phyloP scores from a whole-genome alignment of 768 basidiomycete species.

The Pisolithus marmoratus region DNA sequence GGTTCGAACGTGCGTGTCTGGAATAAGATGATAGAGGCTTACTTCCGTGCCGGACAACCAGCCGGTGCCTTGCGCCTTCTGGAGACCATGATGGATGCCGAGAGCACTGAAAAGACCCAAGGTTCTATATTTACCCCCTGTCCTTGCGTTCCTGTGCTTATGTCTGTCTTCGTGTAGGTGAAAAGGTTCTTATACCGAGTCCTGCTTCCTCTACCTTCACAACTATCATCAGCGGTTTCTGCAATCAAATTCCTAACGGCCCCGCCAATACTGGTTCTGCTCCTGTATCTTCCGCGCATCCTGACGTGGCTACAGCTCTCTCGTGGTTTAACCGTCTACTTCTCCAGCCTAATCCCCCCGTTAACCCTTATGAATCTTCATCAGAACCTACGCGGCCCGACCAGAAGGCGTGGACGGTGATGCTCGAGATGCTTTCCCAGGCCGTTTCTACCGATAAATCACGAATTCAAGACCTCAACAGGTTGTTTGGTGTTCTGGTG shows the following conservation, averaged over 20 bases:
- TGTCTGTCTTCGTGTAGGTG: not conserved
- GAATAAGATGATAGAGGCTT: conserved; percentile 73
- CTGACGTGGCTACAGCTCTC: conserved; percentile 57
- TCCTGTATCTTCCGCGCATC: conserved; percentile 2
- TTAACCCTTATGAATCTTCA: conserved; percentile 38
- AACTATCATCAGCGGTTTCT: conserved; percentile 61
- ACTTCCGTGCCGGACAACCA: conserved; percentile 59
- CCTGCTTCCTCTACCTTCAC: conserved; percentile 62
- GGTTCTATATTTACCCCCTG: not conserved
- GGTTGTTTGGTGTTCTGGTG: conserved; percentile 40
- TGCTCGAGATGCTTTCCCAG: conserved; percentile 52
- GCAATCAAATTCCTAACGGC: conserved; percentile 32
- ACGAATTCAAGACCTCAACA: conserved; percentile 51
- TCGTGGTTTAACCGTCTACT: conserved; percentile 69
- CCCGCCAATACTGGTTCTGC: not conserved
- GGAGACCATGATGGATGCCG: conserved; percentile 61
- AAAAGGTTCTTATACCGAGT: conserved; percentile 40
- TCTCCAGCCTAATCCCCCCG: conserved; percentile 31
- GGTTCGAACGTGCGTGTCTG: conserved; percentile 46
- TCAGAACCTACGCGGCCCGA: conserved; percentile 47
- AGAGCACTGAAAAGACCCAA: conserved; percentile 9
- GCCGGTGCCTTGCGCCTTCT: conserved; percentile 61
- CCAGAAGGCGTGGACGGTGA: conserved; percentile 46
- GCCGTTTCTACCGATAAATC: conserved; percentile 23
- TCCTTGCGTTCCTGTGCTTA: not conserved